phyloP scores from a whole-genome alignment of 1,284 basidiomycete genomes.

The Pseudozyma hubeiensis region DNA sequence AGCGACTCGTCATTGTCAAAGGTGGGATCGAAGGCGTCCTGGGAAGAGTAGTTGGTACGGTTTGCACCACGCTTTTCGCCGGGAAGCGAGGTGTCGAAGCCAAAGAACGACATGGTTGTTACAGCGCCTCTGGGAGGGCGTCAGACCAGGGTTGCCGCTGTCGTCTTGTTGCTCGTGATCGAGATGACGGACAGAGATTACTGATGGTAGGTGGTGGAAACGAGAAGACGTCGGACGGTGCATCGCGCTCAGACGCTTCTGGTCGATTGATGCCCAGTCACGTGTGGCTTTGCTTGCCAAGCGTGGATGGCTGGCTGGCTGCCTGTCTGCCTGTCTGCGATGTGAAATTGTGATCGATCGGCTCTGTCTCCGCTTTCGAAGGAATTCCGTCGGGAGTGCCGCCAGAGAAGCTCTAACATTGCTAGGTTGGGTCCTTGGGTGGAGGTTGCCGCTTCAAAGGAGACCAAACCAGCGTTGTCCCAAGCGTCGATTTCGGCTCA shows the following conservation, averaged over 20 bases:
- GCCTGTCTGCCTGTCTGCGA: too few species aligned
- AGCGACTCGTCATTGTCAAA: conserved; percentile 61
- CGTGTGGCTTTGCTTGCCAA: conserved; percentile 3
- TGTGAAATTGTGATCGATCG: neutral
- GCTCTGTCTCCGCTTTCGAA: neutral
- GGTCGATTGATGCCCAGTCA: conserved; percentile 9
- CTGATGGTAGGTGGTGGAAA: neutral
- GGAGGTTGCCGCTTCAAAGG: conserved; percentile 4
- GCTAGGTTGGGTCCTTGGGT: neutral
- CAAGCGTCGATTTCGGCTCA: conserved; percentile 3
- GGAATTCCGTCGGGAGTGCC: too few species aligned
- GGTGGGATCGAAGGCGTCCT: conserved; percentile 45
- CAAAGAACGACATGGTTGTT: conserved; percentile 66
- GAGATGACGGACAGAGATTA: too few species aligned
- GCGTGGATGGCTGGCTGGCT: neutral
- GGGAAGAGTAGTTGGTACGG: conserved; percentile 18
- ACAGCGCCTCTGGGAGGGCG: neutral
- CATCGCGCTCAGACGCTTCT: conserved; percentile 16
- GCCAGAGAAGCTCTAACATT: too few species aligned
- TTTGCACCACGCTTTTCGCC: conserved; percentile 35
- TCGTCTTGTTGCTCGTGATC: too few species aligned
- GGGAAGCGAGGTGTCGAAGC: conserved; percentile 66
- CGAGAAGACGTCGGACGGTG: neutral
- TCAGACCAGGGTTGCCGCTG: neutral
- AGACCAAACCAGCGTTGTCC: neutral